These are phyloP conservation scores for Extremus antarcticus DNA, from an alignment of 495 filamentous ascomycete genomes.

Conservation along the genomic window DNA sequence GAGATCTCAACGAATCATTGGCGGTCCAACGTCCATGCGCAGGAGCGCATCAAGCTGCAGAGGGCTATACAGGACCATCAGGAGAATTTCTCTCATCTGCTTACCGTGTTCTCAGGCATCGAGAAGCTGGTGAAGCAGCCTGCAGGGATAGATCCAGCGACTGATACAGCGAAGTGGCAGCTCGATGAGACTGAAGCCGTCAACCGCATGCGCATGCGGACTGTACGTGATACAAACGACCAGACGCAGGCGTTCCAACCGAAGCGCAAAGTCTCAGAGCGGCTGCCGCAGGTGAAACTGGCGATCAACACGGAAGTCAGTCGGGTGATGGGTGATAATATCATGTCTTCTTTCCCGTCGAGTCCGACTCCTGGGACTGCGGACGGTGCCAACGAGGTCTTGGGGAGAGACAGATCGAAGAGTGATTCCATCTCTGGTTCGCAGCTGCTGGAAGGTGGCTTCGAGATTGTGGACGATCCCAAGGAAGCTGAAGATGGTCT, in stretches of 20 bases:
- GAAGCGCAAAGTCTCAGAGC: conserved; percentile 51
- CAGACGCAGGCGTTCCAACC: conserved; percentile 58
- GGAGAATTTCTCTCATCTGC: conserved; percentile 67
- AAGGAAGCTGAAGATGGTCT: conserved; percentile 73
- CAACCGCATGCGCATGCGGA: conserved; percentile 83
- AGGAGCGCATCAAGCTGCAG: conserved; percentile 85
- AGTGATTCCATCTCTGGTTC: conserved; percentile 22
- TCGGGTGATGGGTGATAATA: conserved; percentile 23
- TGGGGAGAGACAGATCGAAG: conserved; percentile 9
- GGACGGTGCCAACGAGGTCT: conserved; percentile 10
- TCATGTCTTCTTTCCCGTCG: conserved; percentile 18
- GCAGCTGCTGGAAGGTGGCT: conserved; percentile 60
- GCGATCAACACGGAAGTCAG: conserved; percentile 36
- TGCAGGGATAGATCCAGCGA: conserved; percentile 64
- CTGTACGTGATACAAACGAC: conserved; percentile 57
- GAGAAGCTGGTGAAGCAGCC: conserved; percentile 62
- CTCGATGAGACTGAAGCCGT: conserved; percentile 91
- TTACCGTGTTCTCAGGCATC: conserved; percentile 60
- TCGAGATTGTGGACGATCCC: conserved; percentile 85
- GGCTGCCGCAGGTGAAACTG: conserved; percentile 18
- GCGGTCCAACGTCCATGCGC: conserved; percentile 87
- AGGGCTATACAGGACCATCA: conserved; percentile 81
- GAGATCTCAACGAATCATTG: conserved; percentile 76
- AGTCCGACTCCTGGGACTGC: conserved; percentile 10
- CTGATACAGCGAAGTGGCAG: conserved; percentile 62